Evolutionary conservation across 768 basidiomycete genomes (phyloP), one percentile per base, ranked within the genome.

Genomic region (Trametes cubensis): DNA sequence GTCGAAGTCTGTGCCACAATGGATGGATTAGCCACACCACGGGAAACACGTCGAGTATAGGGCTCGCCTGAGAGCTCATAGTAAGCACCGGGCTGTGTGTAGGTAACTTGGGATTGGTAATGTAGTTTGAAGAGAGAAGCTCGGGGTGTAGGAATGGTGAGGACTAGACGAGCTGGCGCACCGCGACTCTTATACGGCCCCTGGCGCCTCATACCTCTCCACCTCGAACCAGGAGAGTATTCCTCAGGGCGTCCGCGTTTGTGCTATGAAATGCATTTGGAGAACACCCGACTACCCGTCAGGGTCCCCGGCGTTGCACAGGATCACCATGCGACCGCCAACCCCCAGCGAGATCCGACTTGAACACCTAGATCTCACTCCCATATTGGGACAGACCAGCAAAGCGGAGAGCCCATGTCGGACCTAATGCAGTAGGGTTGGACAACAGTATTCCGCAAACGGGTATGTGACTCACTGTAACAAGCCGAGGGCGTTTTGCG

Each of bases 31-130:
- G 21, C n/a, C n/a, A 7, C 20, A 8, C 17, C 23, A 14, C 26
- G 17, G 13, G 26, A n/a, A n/a, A n/a, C 13, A 23, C 6, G 4
- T 7, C 26, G 28, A 13, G 1, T 25, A 15, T 20, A 17, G 21
- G 38, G 45, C 62, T 40, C 53, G 34, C 58, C 48, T 64, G 62
- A 14, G 62, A 55, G 53, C 58, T 59, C 56, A 58, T 63, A 23
- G 13, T 45, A 21, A 39, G 18, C 13, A 34, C 17, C 25, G 38
- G 44, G 25, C 28, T 7, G 30, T 25, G 44, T 28, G 44, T 13
- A 10, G 23, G 28, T n/a, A 38, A 38, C 30, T 44, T 40, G 6
- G 23, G 13, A 15, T 47, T 10, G 46, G 20, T 18, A 34, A 14
- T 39, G 42, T 10, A 15, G 40, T 5, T 34, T 2, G 34, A 34